Evolutionary conservation across 148 eudicot genomes (phyloP).

Genomic region (Spergularia bocconei): DNA sequence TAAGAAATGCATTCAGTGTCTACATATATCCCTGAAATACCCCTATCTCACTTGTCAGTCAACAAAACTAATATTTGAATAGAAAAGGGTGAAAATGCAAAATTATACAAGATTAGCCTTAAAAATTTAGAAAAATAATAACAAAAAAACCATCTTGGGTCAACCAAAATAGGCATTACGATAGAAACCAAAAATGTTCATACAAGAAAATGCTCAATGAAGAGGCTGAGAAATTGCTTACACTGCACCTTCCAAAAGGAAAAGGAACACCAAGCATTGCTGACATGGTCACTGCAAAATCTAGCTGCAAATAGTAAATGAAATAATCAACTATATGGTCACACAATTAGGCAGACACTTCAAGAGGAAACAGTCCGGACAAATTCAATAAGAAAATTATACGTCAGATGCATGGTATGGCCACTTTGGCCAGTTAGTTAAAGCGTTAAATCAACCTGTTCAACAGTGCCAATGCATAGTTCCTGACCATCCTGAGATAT

Average conservation of each 20-base stretch:
- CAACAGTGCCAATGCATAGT: constrained; percentile 64
- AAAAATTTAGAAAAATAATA: too few species aligned
- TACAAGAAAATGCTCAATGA: background rate
- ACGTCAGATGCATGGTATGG: background rate
- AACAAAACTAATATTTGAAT: background rate
- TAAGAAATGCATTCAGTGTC: background rate
- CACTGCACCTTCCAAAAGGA: constrained; percentile 95
- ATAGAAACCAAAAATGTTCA: background rate
- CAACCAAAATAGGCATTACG: background rate
- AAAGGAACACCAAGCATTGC: constrained; percentile 94
- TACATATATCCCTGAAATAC: background rate
- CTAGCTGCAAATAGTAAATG: constrained; percentile 69
- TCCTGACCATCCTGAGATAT: constrained; percentile 60
- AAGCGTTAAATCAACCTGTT: constrained; percentile 57
- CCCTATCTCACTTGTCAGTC: background rate
- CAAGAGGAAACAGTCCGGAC: background rate
- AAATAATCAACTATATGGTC: constrained; percentile 25
- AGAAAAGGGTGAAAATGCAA: background rate
- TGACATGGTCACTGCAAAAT: constrained; percentile 86
- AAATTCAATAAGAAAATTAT: background rate
- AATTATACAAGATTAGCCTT: background rate
- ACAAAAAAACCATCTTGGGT: background rate
- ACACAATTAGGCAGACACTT: background rate
- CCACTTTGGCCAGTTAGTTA: background rate
- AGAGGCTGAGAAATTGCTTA: constrained; percentile 29